A percentile compares a stretch with the other conserved stretches of the same genome.
These are phyloP conservation scores for Globomyces pollinis-pini DNA, from an alignment of 192 early-diverging fungal species.

Conservation along the genomic window DNA sequence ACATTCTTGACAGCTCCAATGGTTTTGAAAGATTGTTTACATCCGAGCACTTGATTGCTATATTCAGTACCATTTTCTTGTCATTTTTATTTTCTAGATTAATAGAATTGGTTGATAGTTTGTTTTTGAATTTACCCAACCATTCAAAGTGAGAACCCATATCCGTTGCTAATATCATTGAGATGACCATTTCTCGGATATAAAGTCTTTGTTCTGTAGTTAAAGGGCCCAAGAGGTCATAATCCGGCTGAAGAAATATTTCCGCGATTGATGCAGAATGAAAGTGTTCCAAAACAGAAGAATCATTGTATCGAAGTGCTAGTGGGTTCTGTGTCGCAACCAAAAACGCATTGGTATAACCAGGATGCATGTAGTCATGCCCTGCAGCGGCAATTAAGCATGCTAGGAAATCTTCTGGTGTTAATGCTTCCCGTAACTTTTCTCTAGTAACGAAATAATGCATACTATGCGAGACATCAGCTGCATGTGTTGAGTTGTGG, in stretches of 20 bases:
- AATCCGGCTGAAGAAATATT: slow-evolving; percentile 28
- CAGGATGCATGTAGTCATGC: slow-evolving; percentile 69
- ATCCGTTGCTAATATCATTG: slow-evolving; percentile 48
- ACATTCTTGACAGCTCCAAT: slow-evolving; percentile 19
- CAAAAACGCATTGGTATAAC: slow-evolving; percentile 92
- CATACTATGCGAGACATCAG: slow-evolving; percentile 88
- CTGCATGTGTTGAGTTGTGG: slow-evolving; percentile 92
- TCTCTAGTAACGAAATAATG: slow-evolving; percentile 54
- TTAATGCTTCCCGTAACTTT: slow-evolving; percentile 19
- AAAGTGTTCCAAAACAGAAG: slow-evolving; percentile 88
- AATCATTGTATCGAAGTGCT: slow-evolving; percentile 87
- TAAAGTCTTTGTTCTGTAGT: slow-evolving; percentile 20
- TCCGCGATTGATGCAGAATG: slow-evolving; percentile 50
- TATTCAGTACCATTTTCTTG: slow-evolving; percentile 22
- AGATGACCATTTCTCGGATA: slow-evolving; percentile 33
- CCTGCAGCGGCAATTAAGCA: slow-evolving; percentile 38
- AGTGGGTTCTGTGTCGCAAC: slow-evolving; percentile 71
- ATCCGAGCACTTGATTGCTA: slow-evolving; percentile 50
- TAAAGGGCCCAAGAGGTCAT: slow-evolving; percentile 29
- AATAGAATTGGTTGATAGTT: slow-evolving; percentile 19
- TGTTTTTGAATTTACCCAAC: slow-evolving; percentile 46
- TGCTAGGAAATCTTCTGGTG: slow-evolving; percentile 29
- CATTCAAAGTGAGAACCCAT: slow-evolving; percentile 48
- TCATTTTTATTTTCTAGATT: slow-evolving; percentile 32
- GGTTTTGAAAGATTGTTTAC: slow-evolving; percentile 46